Evolutionary conservation across 495 filamentous ascomycete genomes (phyloP).

Genomic region (Penicillium canariense): DNA sequence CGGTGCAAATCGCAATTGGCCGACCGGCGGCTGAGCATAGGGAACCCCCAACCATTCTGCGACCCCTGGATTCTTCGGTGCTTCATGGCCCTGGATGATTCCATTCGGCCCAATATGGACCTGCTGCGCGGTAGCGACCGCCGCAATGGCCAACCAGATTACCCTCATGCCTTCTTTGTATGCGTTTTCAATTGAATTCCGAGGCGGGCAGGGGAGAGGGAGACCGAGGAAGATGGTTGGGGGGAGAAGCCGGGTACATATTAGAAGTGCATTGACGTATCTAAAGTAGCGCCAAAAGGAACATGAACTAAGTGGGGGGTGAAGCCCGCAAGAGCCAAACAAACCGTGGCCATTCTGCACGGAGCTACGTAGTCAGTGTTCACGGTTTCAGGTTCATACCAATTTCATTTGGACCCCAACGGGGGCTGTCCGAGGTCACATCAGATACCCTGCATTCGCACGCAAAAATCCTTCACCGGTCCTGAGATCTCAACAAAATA

Average conservation of each 20-base stretch:
- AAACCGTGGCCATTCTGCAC: not conserved
- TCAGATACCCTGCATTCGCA: not conserved
- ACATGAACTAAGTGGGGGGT: constrained; percentile 1
- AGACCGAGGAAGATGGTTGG: not conserved
- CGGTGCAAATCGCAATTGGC: constrained; percentile 43
- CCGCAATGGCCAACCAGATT: not conserved
- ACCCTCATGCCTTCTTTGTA: not conserved
- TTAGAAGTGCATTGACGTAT: constrained; percentile 1
- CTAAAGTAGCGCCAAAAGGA: not conserved
- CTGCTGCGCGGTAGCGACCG: constrained; percentile 1
- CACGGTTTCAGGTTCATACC: not conserved
- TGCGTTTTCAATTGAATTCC: not conserved
- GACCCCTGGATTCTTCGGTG: constrained; percentile 34
- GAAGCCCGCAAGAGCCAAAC: not conserved
- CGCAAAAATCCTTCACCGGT: not conserved
- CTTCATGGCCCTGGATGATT: constrained; percentile 43
- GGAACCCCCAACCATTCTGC: constrained; percentile 51
- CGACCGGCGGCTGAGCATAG: constrained; percentile 46
- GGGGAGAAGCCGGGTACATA: not conserved
- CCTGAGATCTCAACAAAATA: not conserved
- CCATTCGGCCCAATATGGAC: constrained; percentile 29
- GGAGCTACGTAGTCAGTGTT: too few relatives aligned
- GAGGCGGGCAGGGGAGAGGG: not conserved
- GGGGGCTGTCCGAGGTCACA: not conserved
- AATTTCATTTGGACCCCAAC: not conserved